Percentiles rank a stretch among this genome's conserved stretches.
These are phyloP conservation scores for Stagonosporopsis cucurbitacearum DNA, from an alignment of 2,329 filamentous ascomycete species.

Conservation along the genomic window DNA sequence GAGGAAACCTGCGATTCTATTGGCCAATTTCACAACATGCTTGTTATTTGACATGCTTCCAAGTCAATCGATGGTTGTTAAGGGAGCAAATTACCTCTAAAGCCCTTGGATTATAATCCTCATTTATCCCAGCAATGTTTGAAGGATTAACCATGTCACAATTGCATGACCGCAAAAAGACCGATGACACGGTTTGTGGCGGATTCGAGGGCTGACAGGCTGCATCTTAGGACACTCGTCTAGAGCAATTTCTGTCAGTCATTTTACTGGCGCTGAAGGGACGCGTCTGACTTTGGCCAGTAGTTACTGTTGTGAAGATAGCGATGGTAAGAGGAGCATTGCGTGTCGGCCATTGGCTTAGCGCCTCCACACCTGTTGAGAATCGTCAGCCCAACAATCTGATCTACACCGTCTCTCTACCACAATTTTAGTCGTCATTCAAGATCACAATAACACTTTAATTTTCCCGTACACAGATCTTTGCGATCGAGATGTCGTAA, in stretches of 20 bases:
- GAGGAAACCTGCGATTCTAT: not conserved
- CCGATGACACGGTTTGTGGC: not conserved
- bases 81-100: not conserved
- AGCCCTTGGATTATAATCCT: too few relatives aligned
- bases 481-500: not conserved
- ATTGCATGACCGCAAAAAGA: not conserved
- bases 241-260: too few relatives aligned
- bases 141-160: not conserved
- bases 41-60: not conserved
- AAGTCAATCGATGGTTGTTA: not conserved
- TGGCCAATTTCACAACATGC: constrained; percentile 3
- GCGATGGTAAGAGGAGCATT: too few relatives aligned
- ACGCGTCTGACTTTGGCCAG: too few relatives aligned
- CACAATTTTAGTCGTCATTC: not conserved
- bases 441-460: not conserved
- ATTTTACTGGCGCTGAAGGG: too few relatives aligned
- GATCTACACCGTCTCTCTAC: not conserved
- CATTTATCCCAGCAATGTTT: not conserved
- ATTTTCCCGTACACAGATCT: not conserved
- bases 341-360: not conserved
- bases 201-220: too few relatives aligned
- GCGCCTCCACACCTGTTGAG: not conserved
- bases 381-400: not conserved
- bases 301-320: too few relatives aligned
- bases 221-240: too few relatives aligned